A percentile compares a stretch with the other conserved stretches of the same genome.
These are phyloP conservation scores for Pseudoperonospora humuli DNA, from an alignment of 352 stramenopile species.

Conservation along the genomic window DNA sequence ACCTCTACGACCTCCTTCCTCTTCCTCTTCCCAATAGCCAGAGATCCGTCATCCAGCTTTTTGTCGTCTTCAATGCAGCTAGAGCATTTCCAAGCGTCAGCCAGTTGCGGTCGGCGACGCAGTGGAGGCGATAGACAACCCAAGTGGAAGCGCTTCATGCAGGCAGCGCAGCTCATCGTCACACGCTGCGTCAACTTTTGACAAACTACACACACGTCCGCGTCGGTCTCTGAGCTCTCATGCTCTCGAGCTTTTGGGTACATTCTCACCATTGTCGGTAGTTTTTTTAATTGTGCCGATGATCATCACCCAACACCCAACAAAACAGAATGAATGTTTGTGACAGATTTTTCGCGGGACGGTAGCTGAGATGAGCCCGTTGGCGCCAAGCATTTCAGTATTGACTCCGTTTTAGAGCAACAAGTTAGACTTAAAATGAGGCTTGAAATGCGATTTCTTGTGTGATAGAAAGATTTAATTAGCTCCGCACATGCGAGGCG, in stretches of 20 bases:
- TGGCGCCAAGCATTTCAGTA: conserved; percentile 9
- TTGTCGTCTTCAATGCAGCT: conserved; percentile 13
- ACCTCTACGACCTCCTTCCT: conserved; percentile 7
- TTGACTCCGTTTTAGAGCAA: too few species aligned
- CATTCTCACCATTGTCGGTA: conserved; percentile 14
- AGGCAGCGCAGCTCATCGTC: conserved; percentile 35
- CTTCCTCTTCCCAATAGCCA: conserved; percentile 5
- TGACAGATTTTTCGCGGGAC: conserved; percentile 12
- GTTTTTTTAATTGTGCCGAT: conserved; percentile 3
- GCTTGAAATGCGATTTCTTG: too few species aligned
- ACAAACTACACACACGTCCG: conserved; percentile 34
- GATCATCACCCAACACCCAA: background rate
- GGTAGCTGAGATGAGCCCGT: background rate
- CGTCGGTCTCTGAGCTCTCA: conserved; percentile 6
- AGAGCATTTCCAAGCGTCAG: conserved; percentile 35
- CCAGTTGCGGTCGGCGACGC: conserved; percentile 32
- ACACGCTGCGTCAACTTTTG: conserved; percentile 30
- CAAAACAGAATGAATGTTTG: conserved; percentile 4
- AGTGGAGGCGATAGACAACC: conserved; percentile 44
- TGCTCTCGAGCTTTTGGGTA: conserved; percentile 2
- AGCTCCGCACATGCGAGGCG: too few species aligned
- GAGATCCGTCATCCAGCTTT: background rate
- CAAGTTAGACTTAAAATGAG: background rate
- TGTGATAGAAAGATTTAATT: too few species aligned
- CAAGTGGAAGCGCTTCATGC: conserved; percentile 41